A percentile compares a stretch with the other conserved stretches of the same genome.
These are phyloP conservation scores for Zygoascus sp. DNA, from an alignment of 1,139 yeast genomes.

Conservation along the genomic window DNA sequence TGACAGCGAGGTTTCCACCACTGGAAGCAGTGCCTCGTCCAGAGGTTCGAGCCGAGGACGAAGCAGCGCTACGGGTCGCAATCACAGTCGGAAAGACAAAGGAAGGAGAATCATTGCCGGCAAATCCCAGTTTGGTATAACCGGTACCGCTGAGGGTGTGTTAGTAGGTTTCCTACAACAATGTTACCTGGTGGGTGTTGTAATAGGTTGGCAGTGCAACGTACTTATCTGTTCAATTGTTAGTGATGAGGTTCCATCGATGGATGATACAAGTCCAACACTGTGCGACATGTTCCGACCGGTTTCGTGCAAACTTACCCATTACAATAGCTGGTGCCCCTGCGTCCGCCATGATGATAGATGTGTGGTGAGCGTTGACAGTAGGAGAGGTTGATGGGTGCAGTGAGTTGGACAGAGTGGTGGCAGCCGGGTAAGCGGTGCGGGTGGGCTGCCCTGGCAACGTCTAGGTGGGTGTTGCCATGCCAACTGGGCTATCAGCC, in stretches of 20 bases:
- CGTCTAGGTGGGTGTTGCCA: too few relatives aligned
- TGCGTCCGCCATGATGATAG: constrained; percentile 15
- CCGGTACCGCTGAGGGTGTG: constrained; percentile 78
- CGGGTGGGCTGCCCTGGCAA: too few relatives aligned
- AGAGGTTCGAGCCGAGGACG: constrained; percentile 26
- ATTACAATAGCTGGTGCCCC: constrained; percentile 18
- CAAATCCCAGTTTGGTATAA: constrained; percentile 92
- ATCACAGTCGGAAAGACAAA: constrained; percentile 97
- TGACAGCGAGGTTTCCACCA: constrained; percentile 47
- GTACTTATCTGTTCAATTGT: constrained; percentile 12
- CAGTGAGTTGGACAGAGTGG: too few relatives aligned
- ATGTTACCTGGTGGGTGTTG: neutral
- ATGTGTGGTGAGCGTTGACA: neutral
- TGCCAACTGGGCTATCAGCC: too few relatives aligned
- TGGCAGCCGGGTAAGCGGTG: too few relatives aligned
- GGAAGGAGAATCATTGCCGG: constrained; percentile 97
- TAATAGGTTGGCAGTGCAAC: constrained; percentile 5
- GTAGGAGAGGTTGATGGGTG: neutral
- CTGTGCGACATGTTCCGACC: neutral
- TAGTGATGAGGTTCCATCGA: neutral
- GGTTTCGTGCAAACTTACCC: constrained; percentile 13
- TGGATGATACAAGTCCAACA: neutral
- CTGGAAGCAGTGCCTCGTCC: constrained; percentile 28
- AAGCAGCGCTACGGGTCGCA: constrained; percentile 56
- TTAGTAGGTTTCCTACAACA: constrained; percentile 5